Evolutionary conservation across 768 basidiomycete genomes (phyloP).

Genomic region (Dacryopinax primogenitus): DNA sequence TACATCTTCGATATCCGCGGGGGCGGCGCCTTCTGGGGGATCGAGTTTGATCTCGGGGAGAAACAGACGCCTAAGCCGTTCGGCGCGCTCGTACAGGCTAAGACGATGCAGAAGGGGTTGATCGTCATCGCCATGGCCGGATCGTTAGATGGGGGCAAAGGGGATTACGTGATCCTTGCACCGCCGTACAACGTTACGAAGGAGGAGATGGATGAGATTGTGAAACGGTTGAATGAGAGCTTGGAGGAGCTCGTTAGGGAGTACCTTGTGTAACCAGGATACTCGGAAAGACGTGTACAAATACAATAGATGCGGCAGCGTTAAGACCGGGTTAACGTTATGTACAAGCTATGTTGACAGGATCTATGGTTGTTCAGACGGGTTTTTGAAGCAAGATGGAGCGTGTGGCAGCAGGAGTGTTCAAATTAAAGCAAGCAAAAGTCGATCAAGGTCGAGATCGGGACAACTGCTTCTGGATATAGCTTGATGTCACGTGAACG

Average conservation of each 20-base stretch:
- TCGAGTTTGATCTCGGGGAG: slow-evolving; percentile 65
- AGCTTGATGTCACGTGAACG: no score
- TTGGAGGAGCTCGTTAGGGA: slow-evolving; percentile 38
- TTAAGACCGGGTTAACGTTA: no score
- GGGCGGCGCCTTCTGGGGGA: slow-evolving; percentile 67
- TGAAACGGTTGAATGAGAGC: slow-evolving; percentile 48
- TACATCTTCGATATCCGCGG: slow-evolving; percentile 73
- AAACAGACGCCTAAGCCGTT: slow-evolving; percentile 39
- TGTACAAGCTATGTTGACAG: no score
- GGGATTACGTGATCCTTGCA: slow-evolving; percentile 60
- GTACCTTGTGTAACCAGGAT: neutral
- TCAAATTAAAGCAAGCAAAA: no score
- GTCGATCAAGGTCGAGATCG: no score
- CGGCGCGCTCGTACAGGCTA: slow-evolving; percentile 57
- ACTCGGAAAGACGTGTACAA: neutral
- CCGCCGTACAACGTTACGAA: slow-evolving; percentile 69
- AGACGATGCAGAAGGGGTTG: slow-evolving; percentile 50
- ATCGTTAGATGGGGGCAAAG: slow-evolving; percentile 58
- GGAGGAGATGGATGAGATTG: slow-evolving; percentile 57
- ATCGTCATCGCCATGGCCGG: slow-evolving; percentile 65
- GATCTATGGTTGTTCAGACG: no score
- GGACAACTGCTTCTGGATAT: no score
- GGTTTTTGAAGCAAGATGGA: no score
- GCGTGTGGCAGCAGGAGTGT: no score
- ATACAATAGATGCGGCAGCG: slow-evolving; percentile 5